phyloP scores from a whole-genome alignment of 805 yeast genomes.

The Saturnispora halmiae region DNA sequence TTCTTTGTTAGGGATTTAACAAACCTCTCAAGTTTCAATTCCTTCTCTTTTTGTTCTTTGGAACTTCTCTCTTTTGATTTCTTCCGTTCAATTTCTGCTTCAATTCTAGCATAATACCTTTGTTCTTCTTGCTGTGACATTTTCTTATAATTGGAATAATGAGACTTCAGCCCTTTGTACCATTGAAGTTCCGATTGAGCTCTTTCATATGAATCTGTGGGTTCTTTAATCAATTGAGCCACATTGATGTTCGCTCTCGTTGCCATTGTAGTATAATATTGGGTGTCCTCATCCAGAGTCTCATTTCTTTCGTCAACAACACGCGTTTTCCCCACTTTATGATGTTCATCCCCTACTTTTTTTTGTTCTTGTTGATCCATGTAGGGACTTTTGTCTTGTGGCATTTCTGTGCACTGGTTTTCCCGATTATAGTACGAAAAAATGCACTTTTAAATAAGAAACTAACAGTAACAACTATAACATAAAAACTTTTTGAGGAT shows the following conservation, averaged over 20 bases:
- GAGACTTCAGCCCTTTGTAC: slow-evolving; percentile 22
- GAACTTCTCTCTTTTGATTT: slow-evolving; percentile 5
- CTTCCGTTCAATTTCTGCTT: slow-evolving; percentile 23
- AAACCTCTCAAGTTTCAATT: background rate
- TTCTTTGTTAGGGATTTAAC: slow-evolving; percentile 8
- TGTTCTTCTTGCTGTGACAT: slow-evolving; percentile 31
- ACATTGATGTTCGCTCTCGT: slow-evolving; percentile 25
- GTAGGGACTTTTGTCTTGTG: too few species aligned
- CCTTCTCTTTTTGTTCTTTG: slow-evolving; percentile 5
- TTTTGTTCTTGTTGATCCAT: too few species aligned
- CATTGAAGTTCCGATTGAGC: slow-evolving; percentile 4
- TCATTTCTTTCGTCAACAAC: background rate
- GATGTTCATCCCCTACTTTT: too few species aligned
- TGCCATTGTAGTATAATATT: slow-evolving; percentile 25
- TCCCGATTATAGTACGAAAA: too few species aligned
- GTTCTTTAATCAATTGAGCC: slow-evolving; percentile 1
- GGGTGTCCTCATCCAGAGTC: slow-evolving; percentile 12
- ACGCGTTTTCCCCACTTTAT: background rate
- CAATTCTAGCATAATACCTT: slow-evolving; percentile 29
- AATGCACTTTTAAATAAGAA: background rate
- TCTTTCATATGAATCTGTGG: slow-evolving; percentile 1
- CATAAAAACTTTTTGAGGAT: background rate
- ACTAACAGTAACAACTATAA: background rate
- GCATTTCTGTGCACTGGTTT: too few species aligned
- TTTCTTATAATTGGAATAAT: slow-evolving; percentile 26